Conservation (phyloP, 768 basidiomycete species). For the Tylopilus vinaceipallidus region DNA sequence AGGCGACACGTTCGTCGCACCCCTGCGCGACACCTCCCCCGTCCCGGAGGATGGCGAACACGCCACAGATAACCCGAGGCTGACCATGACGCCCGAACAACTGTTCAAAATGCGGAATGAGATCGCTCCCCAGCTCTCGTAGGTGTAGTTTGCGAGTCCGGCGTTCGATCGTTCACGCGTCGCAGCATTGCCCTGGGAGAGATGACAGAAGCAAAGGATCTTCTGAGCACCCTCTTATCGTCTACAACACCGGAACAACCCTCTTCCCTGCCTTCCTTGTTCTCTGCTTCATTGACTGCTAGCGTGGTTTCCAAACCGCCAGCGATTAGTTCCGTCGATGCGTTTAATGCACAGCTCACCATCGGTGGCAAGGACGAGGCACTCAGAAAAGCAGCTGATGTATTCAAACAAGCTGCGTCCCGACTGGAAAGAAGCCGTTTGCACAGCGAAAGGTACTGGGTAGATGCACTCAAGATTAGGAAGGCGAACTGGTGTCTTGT, state of each 20-base stretch:
- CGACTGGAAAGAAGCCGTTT: conserved; percentile 63
- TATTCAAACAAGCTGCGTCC: conserved; percentile 69
- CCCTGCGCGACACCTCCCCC: conserved; percentile 26
- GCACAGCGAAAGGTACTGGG: conserved; percentile 75
- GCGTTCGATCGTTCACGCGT: conserved; percentile 14
- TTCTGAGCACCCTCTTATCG: conserved; percentile 58
- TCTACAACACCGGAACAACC: conserved; percentile 37
- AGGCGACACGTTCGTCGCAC: conserved; percentile 23
- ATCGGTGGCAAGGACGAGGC: conserved; percentile 83
- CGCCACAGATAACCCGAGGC: conserved; percentile 28
- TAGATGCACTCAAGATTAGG: conserved; percentile 74
- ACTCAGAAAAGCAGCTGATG: conserved; percentile 65
- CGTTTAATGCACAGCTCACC: conserved; percentile 68
- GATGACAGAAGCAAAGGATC: conserved; percentile 72
- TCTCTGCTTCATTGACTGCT: conserved; percentile 48
- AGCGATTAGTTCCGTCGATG: conserved; percentile 63
- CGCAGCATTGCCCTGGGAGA: conserved; percentile 73
- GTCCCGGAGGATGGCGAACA: conserved; percentile 28
- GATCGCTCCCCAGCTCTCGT: conserved; percentile 72
- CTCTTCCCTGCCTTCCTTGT: conserved; percentile 27
- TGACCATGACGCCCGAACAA: conserved; percentile 71
- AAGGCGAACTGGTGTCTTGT: conserved; percentile 78
- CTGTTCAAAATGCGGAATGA: conserved; percentile 71
- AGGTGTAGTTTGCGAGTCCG: conserved; percentile 31
- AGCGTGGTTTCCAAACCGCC: conserved; percentile 65